These are phyloP conservation scores for Pestalotiopsis sp. DNA, from an alignment of 2,329 filamentous ascomycete species.

Conservation along the genomic window DNA sequence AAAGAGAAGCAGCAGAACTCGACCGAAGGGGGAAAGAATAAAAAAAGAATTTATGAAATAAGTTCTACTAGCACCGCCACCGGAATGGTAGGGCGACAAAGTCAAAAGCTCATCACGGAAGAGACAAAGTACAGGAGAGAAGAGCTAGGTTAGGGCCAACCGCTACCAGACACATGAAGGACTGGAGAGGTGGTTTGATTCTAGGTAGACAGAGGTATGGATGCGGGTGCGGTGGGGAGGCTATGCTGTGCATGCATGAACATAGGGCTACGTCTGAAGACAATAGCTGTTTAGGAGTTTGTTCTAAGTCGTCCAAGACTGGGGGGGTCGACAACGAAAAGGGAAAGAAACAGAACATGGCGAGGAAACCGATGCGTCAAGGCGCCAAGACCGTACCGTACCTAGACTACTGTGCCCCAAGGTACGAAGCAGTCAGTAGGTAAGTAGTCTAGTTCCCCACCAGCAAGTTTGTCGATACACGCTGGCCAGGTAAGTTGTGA, in stretches of 20 bases:
- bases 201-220: background rate
- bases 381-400: too few species aligned
- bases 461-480: background rate
- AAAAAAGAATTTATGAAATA: too few species aligned
- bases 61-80: too few species aligned
- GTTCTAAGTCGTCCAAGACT: slow-evolving; percentile 22
- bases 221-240: slow-evolving; percentile 21
- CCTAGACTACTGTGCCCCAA: too few species aligned
- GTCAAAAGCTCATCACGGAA: slow-evolving; percentile 15
- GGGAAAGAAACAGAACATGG: slow-evolving; percentile 21
- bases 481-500: slow-evolving; percentile 14
- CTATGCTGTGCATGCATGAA: slow-evolving; percentile 35
- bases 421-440: too few species aligned
- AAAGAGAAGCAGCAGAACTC: too few species aligned
- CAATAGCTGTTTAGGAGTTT: slow-evolving; percentile 30
- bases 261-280: slow-evolving; percentile 31
- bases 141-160: slow-evolving; percentile 19
- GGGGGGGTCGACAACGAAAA: slow-evolving; percentile 23
- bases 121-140: slow-evolving; percentile 21
- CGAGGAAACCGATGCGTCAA: slow-evolving; percentile 10
- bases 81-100: slow-evolving; percentile 10
- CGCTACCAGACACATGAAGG: slow-evolving; percentile 19
- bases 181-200: slow-evolving; percentile 13
- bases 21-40: too few species aligned
- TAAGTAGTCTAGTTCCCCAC: too few species aligned